Percentiles rank a stretch among this genome's conserved stretches.
Conservation (phyloP, 352 stramenopile genomes). For the Pythium aristosporum region DNA sequence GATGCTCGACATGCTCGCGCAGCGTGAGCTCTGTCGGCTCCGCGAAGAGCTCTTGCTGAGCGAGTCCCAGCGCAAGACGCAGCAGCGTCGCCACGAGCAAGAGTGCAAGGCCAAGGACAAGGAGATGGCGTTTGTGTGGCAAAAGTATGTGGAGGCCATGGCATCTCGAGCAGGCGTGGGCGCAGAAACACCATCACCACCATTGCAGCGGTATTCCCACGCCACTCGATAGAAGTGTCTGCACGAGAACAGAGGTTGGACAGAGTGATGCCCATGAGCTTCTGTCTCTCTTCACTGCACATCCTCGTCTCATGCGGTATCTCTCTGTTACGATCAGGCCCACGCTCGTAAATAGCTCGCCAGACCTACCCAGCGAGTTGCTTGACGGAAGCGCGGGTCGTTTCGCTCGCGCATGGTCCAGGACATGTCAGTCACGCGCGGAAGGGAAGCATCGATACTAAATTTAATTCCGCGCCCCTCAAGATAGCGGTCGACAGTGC, state of each 20-base stretch:
- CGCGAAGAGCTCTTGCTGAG: slow-evolving; percentile 62
- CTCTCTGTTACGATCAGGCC: background rate
- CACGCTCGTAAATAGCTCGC: background rate
- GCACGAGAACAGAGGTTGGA: background rate
- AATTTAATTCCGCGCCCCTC: background rate
- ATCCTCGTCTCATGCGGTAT: background rate
- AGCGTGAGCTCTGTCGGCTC: slow-evolving; percentile 50
- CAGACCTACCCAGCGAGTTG: background rate
- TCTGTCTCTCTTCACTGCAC: too few relatives aligned
- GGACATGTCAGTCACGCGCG: background rate
- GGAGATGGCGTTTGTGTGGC: slow-evolving; percentile 69
- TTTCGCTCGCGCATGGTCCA: background rate
- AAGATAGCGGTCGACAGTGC: slow-evolving; percentile 14
- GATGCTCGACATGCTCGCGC: slow-evolving; percentile 44
- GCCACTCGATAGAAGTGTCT: slow-evolving; percentile 4
- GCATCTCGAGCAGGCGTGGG: background rate
- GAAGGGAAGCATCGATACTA: slow-evolving; percentile 11
- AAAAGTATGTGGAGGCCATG: slow-evolving; percentile 58
- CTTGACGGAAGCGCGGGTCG: background rate
- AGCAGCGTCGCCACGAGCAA: slow-evolving; percentile 49
- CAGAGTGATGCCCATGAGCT: too few relatives aligned
- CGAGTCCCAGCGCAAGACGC: slow-evolving; percentile 53
- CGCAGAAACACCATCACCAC: background rate
- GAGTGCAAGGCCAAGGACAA: slow-evolving; percentile 55
- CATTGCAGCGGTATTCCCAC: background rate